A percentile compares a stretch with the other conserved stretches of the same genome.
These are phyloP conservation scores for Xylaria arbuscula DNA, from an alignment of 2,329 filamentous ascomycete genomes.

Conservation along the genomic window DNA sequence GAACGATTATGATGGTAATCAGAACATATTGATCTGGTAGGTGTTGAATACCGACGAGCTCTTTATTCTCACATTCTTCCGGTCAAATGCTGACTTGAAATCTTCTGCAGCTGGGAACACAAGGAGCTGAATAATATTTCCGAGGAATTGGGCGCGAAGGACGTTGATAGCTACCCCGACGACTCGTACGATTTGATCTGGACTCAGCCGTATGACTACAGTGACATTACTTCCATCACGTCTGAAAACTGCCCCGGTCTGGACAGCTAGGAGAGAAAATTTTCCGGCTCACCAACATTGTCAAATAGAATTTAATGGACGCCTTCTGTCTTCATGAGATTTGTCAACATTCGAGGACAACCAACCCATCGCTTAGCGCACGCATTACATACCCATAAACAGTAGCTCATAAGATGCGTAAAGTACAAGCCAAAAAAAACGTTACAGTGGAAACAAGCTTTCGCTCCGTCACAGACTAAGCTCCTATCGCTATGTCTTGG, in stretches of 20 bases:
- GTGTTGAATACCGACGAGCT: slow-evolving; percentile 16
- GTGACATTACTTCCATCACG: slow-evolving; percentile 56
- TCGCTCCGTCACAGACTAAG: neutral
- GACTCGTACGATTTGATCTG: slow-evolving; percentile 67
- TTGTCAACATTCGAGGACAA: neutral
- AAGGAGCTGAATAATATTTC: slow-evolving; percentile 61
- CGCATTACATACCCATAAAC: neutral
- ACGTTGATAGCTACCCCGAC: slow-evolving; percentile 62
- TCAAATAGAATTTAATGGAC: slow-evolving; percentile 10
- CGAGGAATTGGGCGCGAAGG: slow-evolving; percentile 60
- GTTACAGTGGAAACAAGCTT: neutral
- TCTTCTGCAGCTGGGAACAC: slow-evolving; percentile 65
- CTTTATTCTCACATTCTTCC: neutral
- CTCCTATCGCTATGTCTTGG: neutral
- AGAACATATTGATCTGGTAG: slow-evolving; percentile 69
- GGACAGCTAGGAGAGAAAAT: slow-evolving; percentile 49
- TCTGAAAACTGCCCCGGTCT: slow-evolving; percentile 67
- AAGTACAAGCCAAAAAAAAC: neutral
- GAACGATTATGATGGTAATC: slow-evolving; percentile 57
- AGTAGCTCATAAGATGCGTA: neutral
- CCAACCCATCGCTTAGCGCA: neutral
- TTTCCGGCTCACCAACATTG: neutral
- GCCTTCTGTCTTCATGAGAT: neutral
- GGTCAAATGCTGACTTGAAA: slow-evolving; percentile 13
- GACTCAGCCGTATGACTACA: slow-evolving; percentile 65